Conservation (phyloP, 164 flowering plant genomes). For the Stephania yunnanensis region DNA sequence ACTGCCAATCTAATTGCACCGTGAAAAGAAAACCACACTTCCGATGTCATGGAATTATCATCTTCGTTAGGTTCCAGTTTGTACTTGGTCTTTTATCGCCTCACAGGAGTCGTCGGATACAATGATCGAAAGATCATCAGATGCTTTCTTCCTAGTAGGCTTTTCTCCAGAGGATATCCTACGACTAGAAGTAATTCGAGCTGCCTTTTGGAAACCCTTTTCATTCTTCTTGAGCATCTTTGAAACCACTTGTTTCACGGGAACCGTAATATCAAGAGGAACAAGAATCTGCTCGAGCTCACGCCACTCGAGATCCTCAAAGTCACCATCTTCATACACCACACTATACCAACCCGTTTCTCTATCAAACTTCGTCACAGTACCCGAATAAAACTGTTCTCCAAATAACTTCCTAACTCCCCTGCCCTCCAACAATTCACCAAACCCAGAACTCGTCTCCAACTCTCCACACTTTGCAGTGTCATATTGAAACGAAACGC, state of each 20-base stretch:
- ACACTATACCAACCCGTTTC: constrained; percentile 83
- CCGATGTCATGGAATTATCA: background rate
- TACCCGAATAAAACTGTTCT: constrained; percentile 44
- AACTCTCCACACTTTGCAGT: constrained; percentile 17
- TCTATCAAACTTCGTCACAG: constrained; percentile 51
- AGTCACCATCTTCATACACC: constrained; percentile 81
- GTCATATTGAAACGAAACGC: constrained; percentile 9
- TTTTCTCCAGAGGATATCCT: constrained; percentile 2
- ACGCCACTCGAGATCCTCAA: constrained; percentile 80
- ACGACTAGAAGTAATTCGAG: constrained; percentile 4
- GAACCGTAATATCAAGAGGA: constrained; percentile 61
- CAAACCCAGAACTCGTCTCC: constrained; percentile 28
- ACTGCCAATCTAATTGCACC: background rate
- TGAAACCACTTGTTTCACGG: constrained; percentile 53
- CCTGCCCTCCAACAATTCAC: constrained; percentile 79
- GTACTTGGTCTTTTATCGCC: background rate
- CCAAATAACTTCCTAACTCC: constrained; percentile 62
- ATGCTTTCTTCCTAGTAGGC: constrained; percentile 1
- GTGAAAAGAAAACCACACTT: background rate
- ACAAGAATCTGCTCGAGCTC: constrained; percentile 58
- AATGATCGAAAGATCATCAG: background rate
- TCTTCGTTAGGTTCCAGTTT: background rate
- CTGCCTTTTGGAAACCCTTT: constrained; percentile 22
- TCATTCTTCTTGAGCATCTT: constrained; percentile 39
- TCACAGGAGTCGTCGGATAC: background rate